Conservation (phyloP, 1,284 basidiomycete species). For the Heterobasidion irregulare region DNA sequence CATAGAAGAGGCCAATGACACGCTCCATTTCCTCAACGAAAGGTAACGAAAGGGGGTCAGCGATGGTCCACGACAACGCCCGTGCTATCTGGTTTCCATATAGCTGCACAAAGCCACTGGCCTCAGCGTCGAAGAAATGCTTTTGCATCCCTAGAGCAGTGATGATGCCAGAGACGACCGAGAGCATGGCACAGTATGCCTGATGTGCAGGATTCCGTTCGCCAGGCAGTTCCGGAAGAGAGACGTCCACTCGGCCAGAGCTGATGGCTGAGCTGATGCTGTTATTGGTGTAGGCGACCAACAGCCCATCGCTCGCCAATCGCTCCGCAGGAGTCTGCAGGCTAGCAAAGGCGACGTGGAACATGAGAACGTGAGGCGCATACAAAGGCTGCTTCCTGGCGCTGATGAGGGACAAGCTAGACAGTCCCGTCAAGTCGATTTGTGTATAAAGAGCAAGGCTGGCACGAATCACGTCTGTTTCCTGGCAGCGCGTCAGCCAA, state of each 20-base stretch:
- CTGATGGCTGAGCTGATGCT: constrained; percentile 70
- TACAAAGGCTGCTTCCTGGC: constrained; percentile 59
- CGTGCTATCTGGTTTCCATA: constrained; percentile 76
- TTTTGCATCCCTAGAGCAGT: constrained; percentile 56
- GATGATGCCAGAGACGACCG: constrained; percentile 72
- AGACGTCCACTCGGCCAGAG: constrained; percentile 63
- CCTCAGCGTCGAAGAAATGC: constrained; percentile 83
- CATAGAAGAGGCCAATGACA: constrained; percentile 66
- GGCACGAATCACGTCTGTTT: constrained; percentile 71
- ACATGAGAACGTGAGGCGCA: constrained; percentile 67
- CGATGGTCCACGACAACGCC: constrained; percentile 74
- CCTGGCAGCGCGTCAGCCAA: constrained; percentile 80
- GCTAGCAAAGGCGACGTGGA: constrained; percentile 83
- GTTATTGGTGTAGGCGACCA: constrained; percentile 81
- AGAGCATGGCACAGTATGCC: constrained; percentile 81
- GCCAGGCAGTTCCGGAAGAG: constrained; percentile 59
- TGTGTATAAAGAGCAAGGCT: constrained; percentile 72
- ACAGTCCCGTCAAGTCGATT: constrained; percentile 61
- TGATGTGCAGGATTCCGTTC: constrained; percentile 73
- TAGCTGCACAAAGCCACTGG: constrained; percentile 79
- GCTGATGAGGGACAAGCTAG: constrained; percentile 53
- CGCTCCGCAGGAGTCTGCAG: constrained; percentile 75
- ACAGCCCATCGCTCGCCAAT: constrained; percentile 76
- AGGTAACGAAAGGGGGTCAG: constrained; percentile 63
- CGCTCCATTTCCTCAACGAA: constrained; percentile 78